Evolutionary conservation across 78 protist species (phyloP), one percentile per base, ranked within the genome.

Genomic region (Dictyostelium brefeldianum): DNA sequence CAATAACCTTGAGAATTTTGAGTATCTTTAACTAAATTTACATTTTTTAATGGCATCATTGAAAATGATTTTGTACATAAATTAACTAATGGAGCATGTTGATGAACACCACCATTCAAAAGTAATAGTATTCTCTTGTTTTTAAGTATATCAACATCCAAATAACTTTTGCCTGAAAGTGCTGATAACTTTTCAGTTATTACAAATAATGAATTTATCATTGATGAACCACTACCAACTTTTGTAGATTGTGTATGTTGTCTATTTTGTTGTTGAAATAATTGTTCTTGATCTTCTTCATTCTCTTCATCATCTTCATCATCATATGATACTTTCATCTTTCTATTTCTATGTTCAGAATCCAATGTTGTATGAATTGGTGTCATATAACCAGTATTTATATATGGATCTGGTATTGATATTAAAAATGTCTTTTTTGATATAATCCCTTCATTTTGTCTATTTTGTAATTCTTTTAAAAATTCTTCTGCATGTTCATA

Each of bases 101-200:
- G 83, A 50, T 77, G 78, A 4, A 87, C 46, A 47, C 93, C 93
- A 87, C 93, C 93, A 65, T 75, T 87, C 41, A 75, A 43, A 8
- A 87, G 84, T 41, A 87, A 64, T 59, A 87, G 64, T 7, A 87
- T 62, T 51, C 74, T 87, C 27, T 56, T 65, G 17, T 78, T 57
- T 17, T 65, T 56, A 14, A 87, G 12, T n/a, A 87, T 59, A 62
- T 87, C 93, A 20, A 46, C 65, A 64, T 87, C 93, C 3, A 87
- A 59, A 51, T 77, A 87, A 41, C 48, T 51, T 46, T 77, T 74
- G 0, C 93, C 93, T 15, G 53, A n/a, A 5, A 78, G 6, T 27
- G 59, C 83, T 46, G 53, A n/a, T 29, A 87, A 20, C 11, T 87
- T 56, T 29, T 87, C 93, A 2, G 73, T 59, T 17, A 87, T 87